Base-by-base conservation (phyloP, 2,329 filamentous ascomycete species). In the Paradendryphiella salina region DNA sequence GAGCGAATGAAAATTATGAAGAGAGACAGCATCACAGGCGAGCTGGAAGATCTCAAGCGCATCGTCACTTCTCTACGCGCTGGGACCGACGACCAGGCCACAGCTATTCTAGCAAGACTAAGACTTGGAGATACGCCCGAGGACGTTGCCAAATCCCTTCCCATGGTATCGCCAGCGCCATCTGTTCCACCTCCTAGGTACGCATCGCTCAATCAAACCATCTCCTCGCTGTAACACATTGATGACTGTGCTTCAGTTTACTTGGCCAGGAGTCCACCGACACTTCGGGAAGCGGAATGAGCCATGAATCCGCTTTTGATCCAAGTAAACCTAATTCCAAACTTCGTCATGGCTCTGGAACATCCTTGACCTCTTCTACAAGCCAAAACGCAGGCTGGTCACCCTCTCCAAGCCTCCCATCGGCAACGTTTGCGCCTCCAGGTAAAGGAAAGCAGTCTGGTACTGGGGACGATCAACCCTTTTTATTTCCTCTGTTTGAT, bases 1-100 rank as follows among this genome's bases (percentile, higher is more conserved):
- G 61, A 64, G 43, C 59, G 63, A 11, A 64, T 65, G 63, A 65
- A 61, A 36, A 41, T 64, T 10, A 47, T 63, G 35, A 64, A 61
- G 44, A 51, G 54, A 32, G 63, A 64, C 23, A 57, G 50, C 18
- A 44, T 61, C 52, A 56, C 57, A 5, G 50, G 50, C 20, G 59
- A 46, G 43, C 50, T 57, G 14, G 61, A 63, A 21, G 61, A 61
- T 35, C 37, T 64, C 44, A 62, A 63, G 44, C 63, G 60, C 26
- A 57, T 65, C 20, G 41, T 65, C 26, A 54, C 36, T 5, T 56
- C 46, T 7, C 43, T 65, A 6, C 57, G 61, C 23, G 60, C 63
- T 4, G 54, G 56, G 6, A 57, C 57, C 23, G 63, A 65, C 41
- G 49, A 52, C 11, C 54, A 65, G 45, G 63, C 63, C 28, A 50